Conservation (phyloP, 1,284 basidiomycete genomes). For the Trametes hirsuta region DNA sequence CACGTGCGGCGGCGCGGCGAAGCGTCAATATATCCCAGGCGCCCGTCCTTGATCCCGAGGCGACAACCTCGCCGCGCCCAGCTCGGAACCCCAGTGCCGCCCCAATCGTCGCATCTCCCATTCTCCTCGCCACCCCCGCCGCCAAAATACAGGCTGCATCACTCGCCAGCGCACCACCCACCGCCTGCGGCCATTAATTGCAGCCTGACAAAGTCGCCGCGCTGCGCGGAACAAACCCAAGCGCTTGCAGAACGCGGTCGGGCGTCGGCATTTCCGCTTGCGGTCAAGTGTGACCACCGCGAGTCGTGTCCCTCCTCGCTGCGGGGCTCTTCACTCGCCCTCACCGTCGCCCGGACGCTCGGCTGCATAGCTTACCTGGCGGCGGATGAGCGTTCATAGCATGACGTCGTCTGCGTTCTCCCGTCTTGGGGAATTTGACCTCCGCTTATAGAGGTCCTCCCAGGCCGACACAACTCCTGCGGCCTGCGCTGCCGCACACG, state of each 20-base stretch:
- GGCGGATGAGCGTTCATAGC: too few relatives aligned
- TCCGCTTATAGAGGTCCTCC: too few relatives aligned
- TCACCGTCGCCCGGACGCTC: neutral
- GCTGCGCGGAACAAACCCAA: neutral
- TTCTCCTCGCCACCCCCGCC: too few relatives aligned
- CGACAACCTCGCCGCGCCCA: neutral
- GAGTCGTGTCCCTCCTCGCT: neutral
- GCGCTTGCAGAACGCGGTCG: conserved; percentile 8
- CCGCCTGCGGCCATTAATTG: too few relatives aligned
- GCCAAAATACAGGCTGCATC: too few relatives aligned
- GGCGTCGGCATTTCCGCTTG: conserved; percentile 10
- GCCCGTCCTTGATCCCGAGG: neutral
- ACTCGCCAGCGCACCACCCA: neutral
- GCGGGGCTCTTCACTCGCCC: neutral
- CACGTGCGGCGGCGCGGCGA: conserved; percentile 9
- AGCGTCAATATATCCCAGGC: neutral
- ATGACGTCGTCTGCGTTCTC: too few relatives aligned
- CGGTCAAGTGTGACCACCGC: neutral
- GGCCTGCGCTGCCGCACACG: neutral
- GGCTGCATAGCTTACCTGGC: too few relatives aligned
- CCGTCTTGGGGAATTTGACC: too few relatives aligned
- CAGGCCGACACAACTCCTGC: neutral
- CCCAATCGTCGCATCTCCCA: neutral
- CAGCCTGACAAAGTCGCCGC: neutral
- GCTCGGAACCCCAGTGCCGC: neutral